A percentile compares a stretch with the other conserved stretches of the same genome.
Conservation (phyloP, 768 basidiomycete species). For the Suillus subluteus region DNA sequence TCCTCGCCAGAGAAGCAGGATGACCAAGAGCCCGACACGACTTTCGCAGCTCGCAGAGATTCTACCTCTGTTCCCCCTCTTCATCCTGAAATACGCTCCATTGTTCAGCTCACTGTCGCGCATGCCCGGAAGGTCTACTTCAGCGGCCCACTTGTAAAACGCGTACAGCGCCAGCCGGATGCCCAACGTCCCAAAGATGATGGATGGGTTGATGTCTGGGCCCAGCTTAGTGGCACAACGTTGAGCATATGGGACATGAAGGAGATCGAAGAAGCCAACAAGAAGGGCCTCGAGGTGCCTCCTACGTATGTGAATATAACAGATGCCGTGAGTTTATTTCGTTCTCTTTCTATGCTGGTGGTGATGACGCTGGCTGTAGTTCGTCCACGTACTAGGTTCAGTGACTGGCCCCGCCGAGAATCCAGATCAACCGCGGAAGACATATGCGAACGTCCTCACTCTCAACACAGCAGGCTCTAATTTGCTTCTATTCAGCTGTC, state of each 20-base stretch:
- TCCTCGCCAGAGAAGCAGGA: conserved; percentile 18
- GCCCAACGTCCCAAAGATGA: conserved; percentile 78
- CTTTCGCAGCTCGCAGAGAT: conserved; percentile 26
- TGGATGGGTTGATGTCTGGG: conserved; percentile 86
- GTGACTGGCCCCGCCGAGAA: conserved; percentile 67
- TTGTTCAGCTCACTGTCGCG: conserved; percentile 71
- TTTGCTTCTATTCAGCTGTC: conserved; percentile 86
- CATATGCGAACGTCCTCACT: conserved; percentile 80
- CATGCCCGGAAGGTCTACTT: conserved; percentile 88
- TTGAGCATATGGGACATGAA: conserved; percentile 93
- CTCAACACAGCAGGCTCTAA: conserved; percentile 95
- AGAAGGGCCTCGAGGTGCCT: conserved; percentile 79
- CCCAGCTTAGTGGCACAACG: conserved; percentile 86
- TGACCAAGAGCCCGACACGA: conserved; percentile 24
- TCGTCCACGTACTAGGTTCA: conserved; percentile 77
- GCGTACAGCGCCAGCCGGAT: conserved; percentile 77
- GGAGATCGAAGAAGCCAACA: conserved; percentile 82
- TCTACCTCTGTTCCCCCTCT: conserved; percentile 45
- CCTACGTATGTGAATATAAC: conserved; percentile 87
- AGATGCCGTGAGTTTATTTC: conserved; percentile 68
- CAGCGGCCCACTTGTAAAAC: conserved; percentile 80
- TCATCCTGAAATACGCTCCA: conserved; percentile 83
- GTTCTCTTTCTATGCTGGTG: conserved; percentile 16
- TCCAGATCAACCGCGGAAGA: conserved; percentile 50
- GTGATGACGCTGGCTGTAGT: conserved; percentile 43